phyloP scores from a whole-genome alignment of 2,329 filamentous ascomycete species.

The Exophiala viscosa region DNA sequence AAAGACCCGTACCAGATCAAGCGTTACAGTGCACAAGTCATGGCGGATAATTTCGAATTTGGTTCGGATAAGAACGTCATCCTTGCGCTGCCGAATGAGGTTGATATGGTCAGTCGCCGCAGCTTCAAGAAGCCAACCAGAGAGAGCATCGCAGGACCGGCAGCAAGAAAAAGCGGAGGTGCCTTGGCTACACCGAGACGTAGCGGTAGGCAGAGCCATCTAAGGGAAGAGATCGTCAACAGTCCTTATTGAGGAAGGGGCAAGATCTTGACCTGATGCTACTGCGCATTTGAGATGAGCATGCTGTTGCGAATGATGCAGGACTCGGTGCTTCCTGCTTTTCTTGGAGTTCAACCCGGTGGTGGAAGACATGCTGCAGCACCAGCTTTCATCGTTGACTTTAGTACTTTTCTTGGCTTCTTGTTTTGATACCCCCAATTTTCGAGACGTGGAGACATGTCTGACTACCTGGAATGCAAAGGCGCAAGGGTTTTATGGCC shows the following conservation, averaged over 20 bases:
- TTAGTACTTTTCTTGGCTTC: too few species aligned
- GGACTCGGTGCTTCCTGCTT: too few species aligned
- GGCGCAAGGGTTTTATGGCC: too few species aligned
- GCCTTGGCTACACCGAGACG: constrained; percentile 42
- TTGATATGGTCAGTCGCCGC: constrained; percentile 92
- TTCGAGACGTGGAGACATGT: too few species aligned
- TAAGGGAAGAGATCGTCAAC: constrained; percentile 80
- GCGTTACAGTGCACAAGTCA: constrained; percentile 90
- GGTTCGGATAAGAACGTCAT: constrained; percentile 98
- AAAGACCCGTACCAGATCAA: constrained; percentile 96
- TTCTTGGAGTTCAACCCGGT: too few species aligned
- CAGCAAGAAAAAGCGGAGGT: constrained; percentile 45
- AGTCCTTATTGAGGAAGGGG: constrained; percentile 48
- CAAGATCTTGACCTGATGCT: too few species aligned
- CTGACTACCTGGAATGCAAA: too few species aligned
- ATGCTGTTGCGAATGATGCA: too few species aligned
- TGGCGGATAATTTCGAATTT: constrained; percentile 97
- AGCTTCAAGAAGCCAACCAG: constrained; percentile 82
- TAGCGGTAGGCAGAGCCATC: constrained; percentile 47
- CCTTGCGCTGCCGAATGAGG: constrained; percentile 91
- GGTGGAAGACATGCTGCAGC: too few species aligned
- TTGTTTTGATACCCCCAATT: too few species aligned
- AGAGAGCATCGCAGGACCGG: constrained; percentile 75
- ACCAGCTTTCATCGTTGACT: too few species aligned
- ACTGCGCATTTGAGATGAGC: too few species aligned